Base-by-base conservation (phyloP, 805 yeast species). In the Vanderwaltozyma yarrowii region DNA sequence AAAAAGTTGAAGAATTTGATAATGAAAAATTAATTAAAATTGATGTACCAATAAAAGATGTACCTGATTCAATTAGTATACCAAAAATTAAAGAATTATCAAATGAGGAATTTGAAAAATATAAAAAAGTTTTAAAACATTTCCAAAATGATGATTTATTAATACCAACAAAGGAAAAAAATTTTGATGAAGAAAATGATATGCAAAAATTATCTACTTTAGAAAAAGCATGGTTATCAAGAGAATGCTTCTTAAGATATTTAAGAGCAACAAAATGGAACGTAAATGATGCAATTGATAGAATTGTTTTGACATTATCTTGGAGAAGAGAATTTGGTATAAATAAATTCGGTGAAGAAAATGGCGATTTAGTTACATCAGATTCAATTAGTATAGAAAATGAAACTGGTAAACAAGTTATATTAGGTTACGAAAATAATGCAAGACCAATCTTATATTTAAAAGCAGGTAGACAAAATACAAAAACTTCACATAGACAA, bases 281-380 rank as follows among this genome's bases (percentile, higher is more conserved):
- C 23, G 70, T 69, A 1, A 61, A 69, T 21, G 84, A 80, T 11
- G 83, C 94, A 29, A 78, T 78, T 35, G 71, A 71, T 39, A 74
- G 98, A 52, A 67, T 92, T 10, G 80, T 76, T 46, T 73, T 75
- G 17, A 80, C 97, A 0, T 47, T 92, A 16, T 78, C 84, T 3
- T 92, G 98, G 98, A 76, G 98, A 65, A 76, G 96, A 49, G 89
- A 83, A 47, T 88, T 87, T 56, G 96, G 96, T 18, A 78, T 82
- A 26, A 60, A 69, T 30, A 44, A 53, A 18, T 31, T 59, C 48
- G 71, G 59, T 17, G 74, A 68, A 43, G 78, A 69, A 39, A 49
- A 54, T 34, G 60, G 60, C 31, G 73, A 72, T 45, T 50, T 42
- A n/a, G 66, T 80, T 25, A 78, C 74, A 19, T 69, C 80, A 3